Evolutionary conservation across 371 early-diverging fungal genomes (phyloP).

Genomic region (Circinella minor): DNA sequence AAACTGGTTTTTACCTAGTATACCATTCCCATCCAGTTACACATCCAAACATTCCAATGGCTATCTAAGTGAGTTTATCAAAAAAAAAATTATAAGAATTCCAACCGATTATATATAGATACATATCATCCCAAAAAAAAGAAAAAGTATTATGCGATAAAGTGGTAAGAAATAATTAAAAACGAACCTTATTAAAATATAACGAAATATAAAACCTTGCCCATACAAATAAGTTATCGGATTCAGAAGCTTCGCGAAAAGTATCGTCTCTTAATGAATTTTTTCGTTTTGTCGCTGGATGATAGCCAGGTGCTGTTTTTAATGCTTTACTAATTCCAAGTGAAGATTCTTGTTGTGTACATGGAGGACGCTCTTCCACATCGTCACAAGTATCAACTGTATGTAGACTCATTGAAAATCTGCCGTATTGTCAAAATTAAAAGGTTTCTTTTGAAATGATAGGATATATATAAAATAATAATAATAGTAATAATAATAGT

Average conservation of each 20-base stretch:
- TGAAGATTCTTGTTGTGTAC: slow-evolving; percentile 39
- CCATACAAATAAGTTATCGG: slow-evolving; percentile 35
- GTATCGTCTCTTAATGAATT: slow-evolving; percentile 30
- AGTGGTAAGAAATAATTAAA: background rate
- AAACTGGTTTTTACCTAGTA: slow-evolving; percentile 28
- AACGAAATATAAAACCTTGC: slow-evolving; percentile 41
- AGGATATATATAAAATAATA: too few species aligned
- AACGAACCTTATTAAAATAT: slow-evolving; percentile 46
- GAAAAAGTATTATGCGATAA: background rate
- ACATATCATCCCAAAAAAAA: background rate
- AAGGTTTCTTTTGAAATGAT: background rate
- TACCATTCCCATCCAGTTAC: slow-evolving; percentile 53
- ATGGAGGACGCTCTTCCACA: slow-evolving; percentile 19
- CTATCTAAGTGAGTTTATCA: slow-evolving; percentile 20
- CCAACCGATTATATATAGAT: too few species aligned
- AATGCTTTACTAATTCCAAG: slow-evolving; percentile 46
- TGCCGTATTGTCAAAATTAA: background rate
- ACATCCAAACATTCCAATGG: slow-evolving; percentile 47
- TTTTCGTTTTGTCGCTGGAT: slow-evolving; percentile 18
- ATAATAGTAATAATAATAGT: background rate
- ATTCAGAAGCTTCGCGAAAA: slow-evolving; percentile 38
- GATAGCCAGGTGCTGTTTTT: slow-evolving; percentile 21
- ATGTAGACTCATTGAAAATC: background rate
- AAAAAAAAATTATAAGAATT: too few species aligned
- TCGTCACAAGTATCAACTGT: slow-evolving; percentile 9